These are phyloP conservation scores for Tulasnella calospora DNA, from an alignment of 768 basidiomycete genomes.

Conservation along the genomic window DNA sequence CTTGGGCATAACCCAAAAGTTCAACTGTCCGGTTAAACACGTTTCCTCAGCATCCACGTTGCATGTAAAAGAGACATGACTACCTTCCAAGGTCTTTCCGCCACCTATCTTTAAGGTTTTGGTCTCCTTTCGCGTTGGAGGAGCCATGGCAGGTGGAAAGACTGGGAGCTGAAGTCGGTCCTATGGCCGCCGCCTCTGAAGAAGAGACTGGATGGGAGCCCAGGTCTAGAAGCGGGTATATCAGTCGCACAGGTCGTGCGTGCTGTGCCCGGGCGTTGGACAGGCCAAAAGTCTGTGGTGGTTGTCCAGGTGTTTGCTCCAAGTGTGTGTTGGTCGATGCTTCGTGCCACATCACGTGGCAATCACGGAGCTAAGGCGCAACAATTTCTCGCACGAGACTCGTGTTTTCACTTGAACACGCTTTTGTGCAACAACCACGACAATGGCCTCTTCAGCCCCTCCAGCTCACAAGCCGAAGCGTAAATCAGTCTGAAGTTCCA, in stretches of 20 bases:
- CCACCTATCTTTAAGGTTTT: conserved; percentile 12
- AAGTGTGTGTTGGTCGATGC: neutral
- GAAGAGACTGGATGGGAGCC: neutral
- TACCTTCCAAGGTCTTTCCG: conserved; percentile 16
- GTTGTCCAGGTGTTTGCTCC: neutral
- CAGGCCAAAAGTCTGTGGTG: neutral
- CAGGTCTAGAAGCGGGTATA: too few species aligned
- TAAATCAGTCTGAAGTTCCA: neutral
- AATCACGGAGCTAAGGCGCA: conserved; percentile 1
- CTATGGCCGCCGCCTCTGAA: neutral
- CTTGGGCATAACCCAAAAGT: neutral
- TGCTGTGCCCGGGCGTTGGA: neutral
- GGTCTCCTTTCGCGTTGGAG: neutral
- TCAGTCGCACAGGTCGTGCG: neutral
- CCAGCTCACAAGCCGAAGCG: conserved; percentile 11
- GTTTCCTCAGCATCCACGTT: neutral
- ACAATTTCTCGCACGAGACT: conserved; percentile 6
- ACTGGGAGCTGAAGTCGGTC: neutral
- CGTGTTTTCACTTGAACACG: neutral
- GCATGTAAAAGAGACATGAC: neutral
- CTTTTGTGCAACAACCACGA: neutral
- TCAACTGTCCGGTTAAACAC: neutral
- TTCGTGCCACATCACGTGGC: neutral
- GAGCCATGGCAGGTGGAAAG: neutral
- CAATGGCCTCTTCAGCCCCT: conserved; percentile 8